These are phyloP conservation scores for Hymenoscyphus linearis DNA, from an alignment of 2,329 filamentous ascomycete species.

Conservation along the genomic window DNA sequence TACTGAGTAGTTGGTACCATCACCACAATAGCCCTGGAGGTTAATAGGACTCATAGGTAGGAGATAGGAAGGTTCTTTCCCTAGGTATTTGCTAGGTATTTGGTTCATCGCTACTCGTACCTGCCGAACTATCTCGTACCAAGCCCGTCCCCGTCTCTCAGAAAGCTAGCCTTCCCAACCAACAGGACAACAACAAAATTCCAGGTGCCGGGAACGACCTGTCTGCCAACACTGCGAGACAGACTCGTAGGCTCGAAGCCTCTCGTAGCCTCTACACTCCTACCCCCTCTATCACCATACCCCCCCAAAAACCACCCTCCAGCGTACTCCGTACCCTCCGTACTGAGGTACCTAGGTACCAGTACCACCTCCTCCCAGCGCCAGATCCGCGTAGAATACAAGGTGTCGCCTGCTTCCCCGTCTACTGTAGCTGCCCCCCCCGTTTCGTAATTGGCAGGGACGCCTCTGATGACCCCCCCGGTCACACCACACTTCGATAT, in stretches of 20 bases:
- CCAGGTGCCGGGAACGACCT: not conserved
- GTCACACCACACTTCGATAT: not conserved
- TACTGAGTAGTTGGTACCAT: too few relatives aligned
- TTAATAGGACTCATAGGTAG: too few relatives aligned
- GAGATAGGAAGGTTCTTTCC: too few relatives aligned
- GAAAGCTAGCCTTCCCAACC: not conserved
- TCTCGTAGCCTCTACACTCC: too few relatives aligned
- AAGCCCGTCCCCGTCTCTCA: not conserved
- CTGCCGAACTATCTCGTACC: not conserved
- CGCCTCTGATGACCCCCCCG: conserved; percentile 2
- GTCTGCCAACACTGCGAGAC: not conserved
- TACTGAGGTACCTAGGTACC: too few relatives aligned
- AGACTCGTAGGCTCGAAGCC: too few relatives aligned
- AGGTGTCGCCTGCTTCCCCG: not conserved
- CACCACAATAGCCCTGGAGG: too few relatives aligned
- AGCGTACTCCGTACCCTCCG: too few relatives aligned
- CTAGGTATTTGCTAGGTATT: not conserved
- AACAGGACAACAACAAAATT: not conserved
- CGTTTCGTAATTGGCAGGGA: conserved; percentile 15
- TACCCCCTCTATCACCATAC: too few relatives aligned
- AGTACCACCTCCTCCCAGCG: too few relatives aligned
- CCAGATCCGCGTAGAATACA: not conserved
- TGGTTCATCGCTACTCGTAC: not conserved
- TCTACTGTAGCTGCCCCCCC: not conserved
- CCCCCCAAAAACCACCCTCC: too few relatives aligned